Evolutionary conservation across 306 rosid species (phyloP).

Genomic region (Fagus crenata): DNA sequence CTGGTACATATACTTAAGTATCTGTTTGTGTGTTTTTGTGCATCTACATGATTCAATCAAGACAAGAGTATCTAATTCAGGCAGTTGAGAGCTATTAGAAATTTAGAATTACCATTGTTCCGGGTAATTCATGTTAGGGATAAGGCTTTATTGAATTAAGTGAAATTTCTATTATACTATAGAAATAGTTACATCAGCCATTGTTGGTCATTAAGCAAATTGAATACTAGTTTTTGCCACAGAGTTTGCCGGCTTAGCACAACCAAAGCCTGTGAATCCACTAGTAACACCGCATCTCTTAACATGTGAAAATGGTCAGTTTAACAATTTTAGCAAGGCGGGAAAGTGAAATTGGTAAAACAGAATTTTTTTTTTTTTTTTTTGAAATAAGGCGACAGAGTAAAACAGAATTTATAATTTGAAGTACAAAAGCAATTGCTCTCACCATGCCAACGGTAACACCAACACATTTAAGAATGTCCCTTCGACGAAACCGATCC

Average conservation of each 20-base stretch:
- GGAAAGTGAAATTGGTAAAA: no score
- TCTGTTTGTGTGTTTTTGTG: constrained; percentile 3
- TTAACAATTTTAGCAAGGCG: background rate
- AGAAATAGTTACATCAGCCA: background rate
- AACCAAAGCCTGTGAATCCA: constrained; percentile 9
- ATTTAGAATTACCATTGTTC: background rate
- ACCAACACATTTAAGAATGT: constrained; percentile 65
- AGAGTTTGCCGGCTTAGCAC: background rate
- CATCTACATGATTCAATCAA: background rate
- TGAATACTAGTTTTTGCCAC: no score
- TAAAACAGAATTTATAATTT: background rate
- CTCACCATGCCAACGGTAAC: constrained; percentile 73
- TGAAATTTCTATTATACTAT: background rate
- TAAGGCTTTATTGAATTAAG: background rate
- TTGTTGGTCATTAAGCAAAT: no score
- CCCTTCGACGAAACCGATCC: constrained; percentile 42
- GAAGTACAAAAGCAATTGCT: constrained; percentile 6
- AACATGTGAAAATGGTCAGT: constrained; percentile 4
- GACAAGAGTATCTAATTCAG: constrained; percentile 1
- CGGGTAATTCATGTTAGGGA: background rate
- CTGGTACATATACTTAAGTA: background rate
- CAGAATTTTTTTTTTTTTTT: background rate
- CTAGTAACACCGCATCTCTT: background rate
- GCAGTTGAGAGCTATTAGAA: background rate
- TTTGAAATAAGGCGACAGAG: background rate